Conservation (phyloP, 139 green algal genomes). For the Microglena sp. region DNA sequence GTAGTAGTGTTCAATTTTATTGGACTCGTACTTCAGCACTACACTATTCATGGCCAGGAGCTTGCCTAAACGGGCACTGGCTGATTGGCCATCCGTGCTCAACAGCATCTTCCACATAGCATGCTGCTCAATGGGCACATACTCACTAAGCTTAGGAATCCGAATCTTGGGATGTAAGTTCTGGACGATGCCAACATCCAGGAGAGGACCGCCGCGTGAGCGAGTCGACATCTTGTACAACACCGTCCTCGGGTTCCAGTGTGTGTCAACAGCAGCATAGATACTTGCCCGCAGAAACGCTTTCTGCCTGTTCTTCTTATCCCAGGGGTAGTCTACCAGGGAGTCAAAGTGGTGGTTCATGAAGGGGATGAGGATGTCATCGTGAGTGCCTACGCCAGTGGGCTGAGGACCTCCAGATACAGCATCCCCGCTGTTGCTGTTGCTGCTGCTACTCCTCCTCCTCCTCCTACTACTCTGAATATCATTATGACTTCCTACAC, state of each 20-base stretch:
- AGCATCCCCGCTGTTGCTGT: too few species aligned
- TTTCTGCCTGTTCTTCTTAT: too few species aligned
- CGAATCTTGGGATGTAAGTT: too few species aligned
- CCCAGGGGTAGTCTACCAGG: too few species aligned
- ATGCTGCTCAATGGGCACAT: constrained; percentile 29
- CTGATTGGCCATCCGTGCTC: constrained; percentile 29
- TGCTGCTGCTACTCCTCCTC: too few species aligned
- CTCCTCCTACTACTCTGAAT: too few species aligned
- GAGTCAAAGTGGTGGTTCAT: constrained; percentile 37
- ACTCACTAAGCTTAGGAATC: constrained; percentile 18
- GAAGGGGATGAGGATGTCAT: constrained; percentile 32
- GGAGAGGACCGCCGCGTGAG: too few species aligned
- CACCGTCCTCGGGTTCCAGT: too few species aligned
- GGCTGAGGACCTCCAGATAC: too few species aligned
- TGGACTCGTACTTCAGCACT: constrained; percentile 17
- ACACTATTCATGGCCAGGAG: constrained; percentile 28
- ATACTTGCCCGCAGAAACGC: constrained; percentile 22
- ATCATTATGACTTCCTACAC: too few species aligned
- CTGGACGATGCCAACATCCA: constrained; percentile 38
- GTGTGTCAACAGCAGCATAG: constrained; percentile 23
- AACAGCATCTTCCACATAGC: constrained; percentile 21
- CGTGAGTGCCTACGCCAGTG: not conserved
- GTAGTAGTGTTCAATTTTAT: constrained; percentile 34
- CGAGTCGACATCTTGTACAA: too few species aligned
- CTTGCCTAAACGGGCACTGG: constrained; percentile 32